Percentiles rank a stretch among this genome's conserved stretches.
These are phyloP conservation scores for Linum lewisii DNA, from an alignment of 345 rosid species.

Conservation along the genomic window DNA sequence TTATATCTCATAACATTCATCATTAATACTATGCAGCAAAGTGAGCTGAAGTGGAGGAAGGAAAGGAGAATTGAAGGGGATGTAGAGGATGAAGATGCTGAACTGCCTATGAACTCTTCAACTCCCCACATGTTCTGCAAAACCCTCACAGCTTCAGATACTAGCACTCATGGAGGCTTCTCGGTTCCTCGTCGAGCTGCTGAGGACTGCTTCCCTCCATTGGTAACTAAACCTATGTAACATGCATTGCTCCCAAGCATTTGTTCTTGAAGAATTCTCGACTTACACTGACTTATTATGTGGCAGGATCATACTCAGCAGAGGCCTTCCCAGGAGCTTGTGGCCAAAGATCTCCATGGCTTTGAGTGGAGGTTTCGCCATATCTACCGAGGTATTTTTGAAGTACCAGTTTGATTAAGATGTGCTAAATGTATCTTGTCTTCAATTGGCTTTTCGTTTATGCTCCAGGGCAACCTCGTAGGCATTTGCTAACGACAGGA, in stretches of 20 bases:
- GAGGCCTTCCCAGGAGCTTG: conserved; percentile 96
- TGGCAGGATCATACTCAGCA: conserved; percentile 82
- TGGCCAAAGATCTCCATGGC: conserved; percentile 95
- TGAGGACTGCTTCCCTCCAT: conserved; percentile 97
- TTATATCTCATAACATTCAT: too few relatives aligned
- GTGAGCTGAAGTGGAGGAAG: conserved; percentile 41
- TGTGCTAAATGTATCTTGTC: too few relatives aligned
- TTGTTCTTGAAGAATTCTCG: too few relatives aligned
- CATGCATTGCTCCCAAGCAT: too few relatives aligned
- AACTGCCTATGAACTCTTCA: conserved; percentile 40
- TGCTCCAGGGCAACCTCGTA: conserved; percentile 98
- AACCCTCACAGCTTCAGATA: conserved; percentile 98
- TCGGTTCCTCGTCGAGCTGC: conserved; percentile 99
- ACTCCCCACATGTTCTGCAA: conserved; percentile 98
- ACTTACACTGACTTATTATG: background rate
- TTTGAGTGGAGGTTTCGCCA: conserved; percentile 91
- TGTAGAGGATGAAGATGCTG: conserved; percentile 62
- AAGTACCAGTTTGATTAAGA: too few relatives aligned
- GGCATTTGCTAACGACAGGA: conserved; percentile 98
- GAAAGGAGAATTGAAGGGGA: conserved; percentile 43
- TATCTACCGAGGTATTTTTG: conserved; percentile 84
- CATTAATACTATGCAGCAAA: conserved; percentile 34
- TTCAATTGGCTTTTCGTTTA: too few relatives aligned
- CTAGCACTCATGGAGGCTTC: conserved; percentile 99
- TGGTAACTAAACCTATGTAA: too few relatives aligned